Conservation (phyloP, 345 rosid species). For the Erodium maritimum region DNA sequence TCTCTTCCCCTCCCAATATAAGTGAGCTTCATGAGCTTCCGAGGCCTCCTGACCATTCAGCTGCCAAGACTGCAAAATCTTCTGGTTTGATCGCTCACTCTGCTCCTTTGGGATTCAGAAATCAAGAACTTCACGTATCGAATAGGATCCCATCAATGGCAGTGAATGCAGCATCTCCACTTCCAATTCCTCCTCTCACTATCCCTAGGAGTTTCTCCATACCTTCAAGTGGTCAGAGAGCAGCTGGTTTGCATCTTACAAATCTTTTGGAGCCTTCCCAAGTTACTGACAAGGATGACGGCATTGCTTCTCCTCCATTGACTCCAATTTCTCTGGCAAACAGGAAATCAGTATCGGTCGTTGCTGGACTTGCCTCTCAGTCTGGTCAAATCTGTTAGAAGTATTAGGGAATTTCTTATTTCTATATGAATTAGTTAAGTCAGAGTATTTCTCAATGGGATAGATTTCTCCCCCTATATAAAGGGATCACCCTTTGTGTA, state of each 20-base stretch:
- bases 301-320: constrained; percentile 60
- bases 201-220: constrained; percentile 73
- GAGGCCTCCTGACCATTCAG: constrained; percentile 56
- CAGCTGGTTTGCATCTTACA: constrained; percentile 33
- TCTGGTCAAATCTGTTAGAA: constrained; percentile 47
- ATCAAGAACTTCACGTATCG: constrained; percentile 36
- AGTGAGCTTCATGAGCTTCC: constrained; percentile 95
- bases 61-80: constrained; percentile 44
- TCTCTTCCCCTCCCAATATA: constrained; percentile 58
- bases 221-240: constrained; percentile 76
- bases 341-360: constrained; percentile 20
- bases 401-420: neutral
- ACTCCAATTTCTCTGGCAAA: constrained; percentile 56
- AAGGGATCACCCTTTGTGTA: no score
- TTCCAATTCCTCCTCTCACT: constrained; percentile 62
- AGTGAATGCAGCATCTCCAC: constrained; percentile 39
- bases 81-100: constrained; percentile 54
- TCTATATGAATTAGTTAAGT: neutral
- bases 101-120: constrained; percentile 62
- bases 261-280: constrained; percentile 30
- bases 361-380: constrained; percentile 31
- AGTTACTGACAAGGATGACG: constrained; percentile 25
- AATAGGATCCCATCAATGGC: constrained; percentile 20
- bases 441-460: no score
- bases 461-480: no score